A percentile compares a stretch with the other conserved stretches of the same genome.
Evolutionary conservation across 495 filamentous ascomycete genomes (phyloP).

Genomic region (Talaromyces borbonicus): DNA sequence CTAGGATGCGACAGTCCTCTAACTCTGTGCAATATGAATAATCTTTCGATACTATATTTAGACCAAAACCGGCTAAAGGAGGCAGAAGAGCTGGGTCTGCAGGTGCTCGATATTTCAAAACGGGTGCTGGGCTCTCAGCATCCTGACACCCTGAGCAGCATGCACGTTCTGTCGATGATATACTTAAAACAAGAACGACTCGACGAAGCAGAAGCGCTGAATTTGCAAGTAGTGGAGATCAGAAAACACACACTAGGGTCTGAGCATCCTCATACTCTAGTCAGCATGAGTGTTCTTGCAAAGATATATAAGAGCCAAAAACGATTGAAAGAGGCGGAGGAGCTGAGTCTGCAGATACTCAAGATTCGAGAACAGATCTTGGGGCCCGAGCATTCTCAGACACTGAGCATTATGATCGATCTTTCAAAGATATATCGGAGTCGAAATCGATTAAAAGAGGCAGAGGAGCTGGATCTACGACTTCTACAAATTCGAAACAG

Average conservation of each 20-base stretch:
- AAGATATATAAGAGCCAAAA: slow-evolving; percentile 14
- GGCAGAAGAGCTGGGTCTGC: slow-evolving; percentile 23
- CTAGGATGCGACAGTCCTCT: slow-evolving; percentile 12
- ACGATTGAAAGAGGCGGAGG: slow-evolving; percentile 21
- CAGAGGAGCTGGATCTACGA: slow-evolving; percentile 16
- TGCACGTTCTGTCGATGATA: no score
- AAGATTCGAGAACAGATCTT: slow-evolving; percentile 12
- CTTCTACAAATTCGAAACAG: slow-evolving; percentile 15
- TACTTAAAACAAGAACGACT: slow-evolving; percentile 14
- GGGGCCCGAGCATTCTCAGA: slow-evolving; percentile 19
- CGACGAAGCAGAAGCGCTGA: slow-evolving; percentile 19
- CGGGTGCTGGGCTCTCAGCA: slow-evolving; percentile 12
- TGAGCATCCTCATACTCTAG: slow-evolving; percentile 25
- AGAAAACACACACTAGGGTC: slow-evolving; percentile 18
- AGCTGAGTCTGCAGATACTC: slow-evolving; percentile 16
- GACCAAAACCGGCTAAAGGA: slow-evolving; percentile 17
- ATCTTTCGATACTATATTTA: slow-evolving; percentile 15
- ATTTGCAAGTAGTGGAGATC: slow-evolving; percentile 10
- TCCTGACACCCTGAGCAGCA: slow-evolving; percentile 11
- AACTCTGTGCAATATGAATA: slow-evolving; percentile 24
- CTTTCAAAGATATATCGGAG: slow-evolving; percentile 14
- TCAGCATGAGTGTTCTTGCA: slow-evolving; percentile 17
- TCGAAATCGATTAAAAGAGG: slow-evolving; percentile 13
- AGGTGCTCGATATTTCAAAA: slow-evolving; percentile 11
- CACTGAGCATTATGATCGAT: slow-evolving; percentile 13